Evolutionary conservation across 73 alveolate species (phyloP).

Genomic region (Effrenium voratum): DNA sequence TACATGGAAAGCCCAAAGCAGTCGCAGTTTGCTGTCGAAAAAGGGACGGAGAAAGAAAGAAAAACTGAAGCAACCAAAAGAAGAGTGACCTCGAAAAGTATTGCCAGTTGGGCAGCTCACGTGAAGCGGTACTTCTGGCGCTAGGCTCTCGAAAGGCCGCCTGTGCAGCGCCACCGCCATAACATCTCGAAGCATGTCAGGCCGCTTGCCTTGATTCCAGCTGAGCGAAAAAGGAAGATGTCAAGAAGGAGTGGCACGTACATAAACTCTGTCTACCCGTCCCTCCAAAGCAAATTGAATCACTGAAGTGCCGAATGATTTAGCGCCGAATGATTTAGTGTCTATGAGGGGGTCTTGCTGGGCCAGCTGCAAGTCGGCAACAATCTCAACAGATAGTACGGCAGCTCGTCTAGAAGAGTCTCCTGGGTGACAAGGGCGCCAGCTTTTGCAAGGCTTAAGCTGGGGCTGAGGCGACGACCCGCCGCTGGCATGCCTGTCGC

Average conservation of each 20-base stretch:
- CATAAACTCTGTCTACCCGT: neutral
- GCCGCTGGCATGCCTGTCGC: too few relatives aligned
- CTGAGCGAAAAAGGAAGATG: neutral
- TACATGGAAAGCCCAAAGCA: too few relatives aligned
- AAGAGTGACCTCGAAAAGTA: too few relatives aligned
- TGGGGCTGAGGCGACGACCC: too few relatives aligned
- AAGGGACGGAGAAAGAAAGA: neutral
- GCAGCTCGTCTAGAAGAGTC: constrained; percentile 51
- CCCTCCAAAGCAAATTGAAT: neutral
- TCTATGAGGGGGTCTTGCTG: neutral
- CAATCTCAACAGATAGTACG: neutral
- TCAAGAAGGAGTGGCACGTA: neutral
- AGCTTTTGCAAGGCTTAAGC: neutral
- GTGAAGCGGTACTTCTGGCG: too few relatives aligned
- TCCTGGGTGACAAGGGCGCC: neutral
- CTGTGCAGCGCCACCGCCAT: constrained; percentile 45
- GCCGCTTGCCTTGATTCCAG: neutral
- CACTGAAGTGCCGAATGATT: neutral
- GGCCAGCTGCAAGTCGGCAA: constrained; percentile 1
- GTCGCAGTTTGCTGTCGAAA: too few relatives aligned
- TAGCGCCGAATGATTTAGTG: neutral
- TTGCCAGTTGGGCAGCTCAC: too few relatives aligned
- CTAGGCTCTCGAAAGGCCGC: neutral
- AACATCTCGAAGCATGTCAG: too few relatives aligned
- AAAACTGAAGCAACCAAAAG: neutral